Conservation (phyloP, 139 green algal species). For the Diplosphaera chodatii region DNA sequence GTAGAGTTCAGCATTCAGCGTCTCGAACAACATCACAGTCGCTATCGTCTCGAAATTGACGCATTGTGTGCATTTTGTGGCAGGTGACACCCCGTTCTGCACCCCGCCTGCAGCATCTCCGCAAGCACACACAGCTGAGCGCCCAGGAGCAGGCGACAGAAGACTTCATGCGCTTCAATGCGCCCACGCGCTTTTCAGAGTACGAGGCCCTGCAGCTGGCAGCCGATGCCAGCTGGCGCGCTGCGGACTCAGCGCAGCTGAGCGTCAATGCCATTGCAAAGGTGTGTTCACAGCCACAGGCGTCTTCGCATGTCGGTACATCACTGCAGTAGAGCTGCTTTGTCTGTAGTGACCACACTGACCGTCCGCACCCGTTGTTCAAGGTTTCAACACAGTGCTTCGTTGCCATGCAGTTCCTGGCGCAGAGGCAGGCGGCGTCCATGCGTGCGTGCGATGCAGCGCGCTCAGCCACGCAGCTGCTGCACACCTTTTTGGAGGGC, state of each 20-base stretch:
- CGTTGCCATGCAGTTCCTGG: conserved; percentile 38
- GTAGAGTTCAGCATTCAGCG: too few relatives aligned
- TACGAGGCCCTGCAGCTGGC: conserved; percentile 9
- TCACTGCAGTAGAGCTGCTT: too few relatives aligned
- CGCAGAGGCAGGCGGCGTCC: conserved; percentile 37
- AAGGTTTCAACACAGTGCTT: too few relatives aligned
- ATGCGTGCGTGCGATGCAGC: conserved; percentile 21
- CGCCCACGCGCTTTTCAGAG: not conserved
- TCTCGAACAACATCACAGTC: too few relatives aligned
- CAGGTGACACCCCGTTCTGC: too few relatives aligned
- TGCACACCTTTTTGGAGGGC: conserved; percentile 32
- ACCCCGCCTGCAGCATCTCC: not conserved
- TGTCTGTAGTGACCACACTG: too few relatives aligned
- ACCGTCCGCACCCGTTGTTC: too few relatives aligned
- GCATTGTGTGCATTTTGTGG: too few relatives aligned
- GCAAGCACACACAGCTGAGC: not conserved
- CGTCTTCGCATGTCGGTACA: too few relatives aligned
- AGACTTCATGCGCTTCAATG: not conserved
- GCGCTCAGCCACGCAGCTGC: conserved; percentile 20
- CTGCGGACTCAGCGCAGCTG: conserved; percentile 32
- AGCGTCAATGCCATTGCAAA: conserved; percentile 44
- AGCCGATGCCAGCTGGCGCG: conserved; percentile 17
- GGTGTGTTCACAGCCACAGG: conserved; percentile 11
- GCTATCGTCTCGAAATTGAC: too few relatives aligned
- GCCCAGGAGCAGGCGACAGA: not conserved